Evolutionary conservation across 2,329 filamentous ascomycete genomes (phyloP).

Genomic region (Colletotrichum karsti): DNA sequence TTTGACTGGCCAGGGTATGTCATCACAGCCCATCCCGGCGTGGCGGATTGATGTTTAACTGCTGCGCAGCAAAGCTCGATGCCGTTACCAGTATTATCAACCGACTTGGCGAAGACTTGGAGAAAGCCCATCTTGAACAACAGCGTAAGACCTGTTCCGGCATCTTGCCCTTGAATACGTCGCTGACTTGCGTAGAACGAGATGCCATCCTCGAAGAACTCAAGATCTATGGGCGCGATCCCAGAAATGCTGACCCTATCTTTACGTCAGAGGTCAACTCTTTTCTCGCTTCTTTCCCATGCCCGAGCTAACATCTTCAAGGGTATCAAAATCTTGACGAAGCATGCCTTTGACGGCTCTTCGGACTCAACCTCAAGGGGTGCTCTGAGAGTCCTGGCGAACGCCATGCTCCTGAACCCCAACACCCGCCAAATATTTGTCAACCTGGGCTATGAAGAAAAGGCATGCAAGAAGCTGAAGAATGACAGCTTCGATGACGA

Average conservation of each 20-base stretch:
- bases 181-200: constrained; percentile 59
- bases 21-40: background rate
- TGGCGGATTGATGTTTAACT: constrained; percentile 22
- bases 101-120: constrained; percentile 69
- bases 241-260: constrained; percentile 78
- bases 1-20: constrained; percentile 16
- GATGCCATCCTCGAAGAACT: constrained; percentile 71
- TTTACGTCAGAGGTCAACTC: constrained; percentile 77
- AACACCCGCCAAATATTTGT: constrained; percentile 77
- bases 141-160: constrained; percentile 41
- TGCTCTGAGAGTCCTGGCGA: constrained; percentile 84
- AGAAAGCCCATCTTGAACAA: constrained; percentile 62
- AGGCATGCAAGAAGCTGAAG: constrained; percentile 76
- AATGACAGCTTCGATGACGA: constrained; percentile 83
- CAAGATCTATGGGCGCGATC: constrained; percentile 81
- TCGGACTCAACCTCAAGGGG: constrained; percentile 74
- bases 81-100: constrained; percentile 73
- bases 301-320: constrained; percentile 44
- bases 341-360: constrained; percentile 76
- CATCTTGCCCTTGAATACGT: constrained; percentile 66
- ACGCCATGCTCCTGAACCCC: constrained; percentile 77
- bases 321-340: constrained; percentile 78
- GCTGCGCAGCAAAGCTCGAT: constrained; percentile 67
- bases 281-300: background rate
- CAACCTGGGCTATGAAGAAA: constrained; percentile 72